phyloP scores from a whole-genome alignment of 768 basidiomycete species.

The Leccinum broughii region DNA sequence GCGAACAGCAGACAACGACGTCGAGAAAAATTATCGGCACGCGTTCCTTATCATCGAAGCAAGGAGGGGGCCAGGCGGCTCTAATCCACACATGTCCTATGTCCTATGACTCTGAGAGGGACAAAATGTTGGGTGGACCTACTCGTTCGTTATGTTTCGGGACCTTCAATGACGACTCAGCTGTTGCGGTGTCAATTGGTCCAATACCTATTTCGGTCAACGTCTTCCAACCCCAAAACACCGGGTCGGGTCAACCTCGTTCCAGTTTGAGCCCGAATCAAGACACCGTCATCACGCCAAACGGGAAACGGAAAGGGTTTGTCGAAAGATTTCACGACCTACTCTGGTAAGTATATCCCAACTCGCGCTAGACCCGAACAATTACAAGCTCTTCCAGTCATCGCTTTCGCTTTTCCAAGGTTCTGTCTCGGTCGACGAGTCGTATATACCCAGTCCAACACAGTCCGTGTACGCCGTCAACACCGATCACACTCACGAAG shows the following conservation, averaged over 20 bases:
- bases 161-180: slow-evolving; percentile 74
- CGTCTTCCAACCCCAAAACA: slow-evolving; percentile 25
- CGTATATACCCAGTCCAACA: slow-evolving; percentile 42
- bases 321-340: slow-evolving; percentile 55
- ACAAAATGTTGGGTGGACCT: slow-evolving; percentile 85
- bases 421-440: slow-evolving; percentile 24
- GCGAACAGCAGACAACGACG: slow-evolving; percentile 57
- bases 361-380: slow-evolving; percentile 52
- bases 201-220: slow-evolving; percentile 27
- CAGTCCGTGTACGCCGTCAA: slow-evolving; percentile 32
- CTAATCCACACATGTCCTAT: slow-evolving; percentile 87
- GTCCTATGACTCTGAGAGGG: slow-evolving; percentile 91
- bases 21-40: slow-evolving; percentile 93
- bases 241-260: slow-evolving; percentile 45
- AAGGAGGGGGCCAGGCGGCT: slow-evolving; percentile 70
- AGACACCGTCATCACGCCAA: slow-evolving; percentile 25
- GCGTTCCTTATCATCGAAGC: slow-evolving; percentile 96
- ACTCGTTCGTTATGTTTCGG: slow-evolving; percentile 84
- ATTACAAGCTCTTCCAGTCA: slow-evolving; percentile 60
- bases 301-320: slow-evolving; percentile 41
- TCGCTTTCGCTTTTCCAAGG: slow-evolving; percentile 29
- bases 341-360: slow-evolving; percentile 56
- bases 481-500: slow-evolving; percentile 5
- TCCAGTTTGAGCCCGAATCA: slow-evolving; percentile 54
- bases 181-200: slow-evolving; percentile 42